Percentiles rank a stretch among this genome's conserved stretches.
These are phyloP conservation scores for Boletus vermiculosoides DNA, from an alignment of 768 basidiomycete species.

Conservation along the genomic window DNA sequence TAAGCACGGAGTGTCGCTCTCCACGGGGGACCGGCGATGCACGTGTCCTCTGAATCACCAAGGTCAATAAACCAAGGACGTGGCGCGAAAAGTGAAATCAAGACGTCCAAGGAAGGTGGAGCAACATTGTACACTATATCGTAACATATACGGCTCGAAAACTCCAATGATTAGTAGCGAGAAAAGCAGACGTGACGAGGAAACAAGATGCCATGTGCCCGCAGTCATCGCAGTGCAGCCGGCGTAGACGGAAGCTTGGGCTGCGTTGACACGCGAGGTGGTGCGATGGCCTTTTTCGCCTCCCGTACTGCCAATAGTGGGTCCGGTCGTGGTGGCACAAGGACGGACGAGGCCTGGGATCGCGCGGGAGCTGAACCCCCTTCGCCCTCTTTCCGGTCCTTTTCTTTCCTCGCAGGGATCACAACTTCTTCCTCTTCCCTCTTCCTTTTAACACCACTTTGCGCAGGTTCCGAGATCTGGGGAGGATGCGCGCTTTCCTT, in stretches of 20 bases:
- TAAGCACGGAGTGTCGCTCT: neutral
- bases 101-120: neutral
- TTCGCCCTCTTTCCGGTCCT: slow-evolving; percentile 15
- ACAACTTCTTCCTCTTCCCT: slow-evolving; percentile 21
- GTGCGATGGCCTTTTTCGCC: slow-evolving; percentile 19
- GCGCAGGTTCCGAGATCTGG: neutral
- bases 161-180: neutral
- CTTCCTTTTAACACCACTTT: slow-evolving; percentile 21
- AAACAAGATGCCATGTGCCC: neutral
- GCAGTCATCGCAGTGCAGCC: slow-evolving; percentile 2
- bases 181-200: neutral
- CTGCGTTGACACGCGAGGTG: slow-evolving; percentile 10
- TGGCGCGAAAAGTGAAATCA: neutral
- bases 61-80: neutral
- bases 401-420: slow-evolving; percentile 9
- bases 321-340: slow-evolving; percentile 23
- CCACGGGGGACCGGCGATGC: too few species aligned
- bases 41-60: too few species aligned
- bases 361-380: neutral
- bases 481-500: slow-evolving; percentile 17
- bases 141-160: neutral
- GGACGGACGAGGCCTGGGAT: neutral
- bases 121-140: neutral
- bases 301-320: slow-evolving; percentile 15
- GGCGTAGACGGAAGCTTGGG: slow-evolving; percentile 6